Percentiles rank a stretch among this genome's conserved stretches.
Conservation (phyloP, 192 early-diverging fungal genomes). For the Chytriomyces confervae region DNA sequence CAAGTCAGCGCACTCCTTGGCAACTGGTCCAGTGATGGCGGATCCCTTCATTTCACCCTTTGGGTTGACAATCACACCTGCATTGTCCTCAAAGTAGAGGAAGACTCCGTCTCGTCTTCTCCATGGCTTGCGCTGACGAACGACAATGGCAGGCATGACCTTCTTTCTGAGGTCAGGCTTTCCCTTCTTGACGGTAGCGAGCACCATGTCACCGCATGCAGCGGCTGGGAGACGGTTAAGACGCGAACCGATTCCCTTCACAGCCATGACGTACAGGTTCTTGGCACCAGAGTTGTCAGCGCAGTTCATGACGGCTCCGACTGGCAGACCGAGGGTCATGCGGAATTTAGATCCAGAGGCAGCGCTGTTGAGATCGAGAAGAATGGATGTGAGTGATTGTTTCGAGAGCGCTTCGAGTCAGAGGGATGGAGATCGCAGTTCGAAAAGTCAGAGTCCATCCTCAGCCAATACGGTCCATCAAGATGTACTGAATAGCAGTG, state of each 20-base stretch:
- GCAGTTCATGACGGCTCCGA: slow-evolving; percentile 99
- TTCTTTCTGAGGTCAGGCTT: slow-evolving; percentile 99
- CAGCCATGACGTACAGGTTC: slow-evolving; percentile 99
- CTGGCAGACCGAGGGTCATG: slow-evolving; percentile 98
- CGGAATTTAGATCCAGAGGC: slow-evolving; percentile 94
- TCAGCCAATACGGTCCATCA: neutral
- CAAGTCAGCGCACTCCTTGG: slow-evolving; percentile 99
- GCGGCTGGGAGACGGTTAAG: slow-evolving; percentile 97
- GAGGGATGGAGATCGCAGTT: neutral
- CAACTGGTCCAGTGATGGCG: slow-evolving; percentile 99
- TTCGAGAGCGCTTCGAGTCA: too few relatives aligned
- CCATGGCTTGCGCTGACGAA: slow-evolving; percentile 99
- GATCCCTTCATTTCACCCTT: slow-evolving; percentile 99
- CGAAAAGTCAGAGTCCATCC: neutral
- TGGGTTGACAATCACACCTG: slow-evolving; percentile 99
- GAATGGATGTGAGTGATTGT: neutral
- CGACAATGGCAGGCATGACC: slow-evolving; percentile 98
- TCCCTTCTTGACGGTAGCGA: slow-evolving; percentile 99
- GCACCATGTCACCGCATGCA: slow-evolving; percentile 98
- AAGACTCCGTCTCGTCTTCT: slow-evolving; percentile 95
- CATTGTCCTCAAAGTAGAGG: slow-evolving; percentile 79
- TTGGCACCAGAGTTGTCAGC: slow-evolving; percentile 99
- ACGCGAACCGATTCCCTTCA: slow-evolving; percentile 93
- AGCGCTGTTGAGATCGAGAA: slow-evolving; percentile 30
- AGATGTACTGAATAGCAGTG: neutral